Conservation (phyloP, 768 basidiomycete genomes). For the Tricholoma sp. region DNA sequence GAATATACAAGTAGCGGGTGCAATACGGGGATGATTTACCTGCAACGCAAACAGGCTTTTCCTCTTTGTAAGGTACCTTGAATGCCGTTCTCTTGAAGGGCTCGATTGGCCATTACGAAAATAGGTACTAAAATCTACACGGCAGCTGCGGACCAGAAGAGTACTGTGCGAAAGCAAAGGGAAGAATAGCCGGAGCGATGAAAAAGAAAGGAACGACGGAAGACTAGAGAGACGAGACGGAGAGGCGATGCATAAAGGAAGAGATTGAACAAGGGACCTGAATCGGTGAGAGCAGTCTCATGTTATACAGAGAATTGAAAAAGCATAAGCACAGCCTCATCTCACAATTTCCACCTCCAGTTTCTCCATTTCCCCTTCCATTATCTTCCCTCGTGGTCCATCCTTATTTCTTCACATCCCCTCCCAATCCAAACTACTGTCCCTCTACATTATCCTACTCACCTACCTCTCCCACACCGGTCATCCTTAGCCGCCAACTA, state of each 20-base stretch:
- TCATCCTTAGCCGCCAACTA: constrained; percentile 17
- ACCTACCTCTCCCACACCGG: constrained; percentile 16
- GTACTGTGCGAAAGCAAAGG: constrained; percentile 24
- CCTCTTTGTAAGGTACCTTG: constrained; percentile 55
- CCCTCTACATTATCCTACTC: too few relatives aligned
- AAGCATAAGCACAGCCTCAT: not conserved
- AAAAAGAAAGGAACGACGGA: constrained; percentile 17
- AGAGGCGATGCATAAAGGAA: constrained; percentile 23
- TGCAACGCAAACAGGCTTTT: constrained; percentile 70
- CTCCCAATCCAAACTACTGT: not conserved
- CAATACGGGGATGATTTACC: constrained; percentile 32
- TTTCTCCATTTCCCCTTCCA: not conserved
- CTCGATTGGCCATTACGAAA: constrained; percentile 48
- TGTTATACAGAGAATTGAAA: constrained; percentile 11
- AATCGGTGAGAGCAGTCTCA: constrained; percentile 11
- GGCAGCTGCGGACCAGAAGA: constrained; percentile 16
- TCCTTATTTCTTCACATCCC: not conserved
- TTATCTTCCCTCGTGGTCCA: not conserved
- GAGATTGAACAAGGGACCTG: constrained; percentile 14
- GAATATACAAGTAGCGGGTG: constrained; percentile 8
- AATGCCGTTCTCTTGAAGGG: constrained; percentile 27
- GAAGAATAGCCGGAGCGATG: constrained; percentile 23
- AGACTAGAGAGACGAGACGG: constrained; percentile 18
- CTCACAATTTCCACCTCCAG: not conserved
- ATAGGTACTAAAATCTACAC: constrained; percentile 29